Conservation (phyloP, 1,284 basidiomycete genomes). For the Cryptococcus neoformans region DNA sequence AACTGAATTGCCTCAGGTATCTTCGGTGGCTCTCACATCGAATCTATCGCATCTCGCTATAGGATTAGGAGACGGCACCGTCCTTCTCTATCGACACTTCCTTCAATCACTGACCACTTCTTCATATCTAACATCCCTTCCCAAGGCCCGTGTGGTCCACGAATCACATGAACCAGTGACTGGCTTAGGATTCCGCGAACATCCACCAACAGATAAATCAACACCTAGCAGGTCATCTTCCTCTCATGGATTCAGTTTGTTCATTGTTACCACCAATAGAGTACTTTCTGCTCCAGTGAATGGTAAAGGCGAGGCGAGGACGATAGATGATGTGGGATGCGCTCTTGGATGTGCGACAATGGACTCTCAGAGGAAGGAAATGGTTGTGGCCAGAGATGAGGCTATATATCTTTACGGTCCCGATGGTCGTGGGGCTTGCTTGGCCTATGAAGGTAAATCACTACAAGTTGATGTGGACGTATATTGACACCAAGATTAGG, state of each 20-base stretch:
- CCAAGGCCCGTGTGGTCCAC: constrained; percentile 74
- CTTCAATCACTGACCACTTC: constrained; percentile 75
- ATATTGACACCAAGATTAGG: not conserved
- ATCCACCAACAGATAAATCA: constrained; percentile 26
- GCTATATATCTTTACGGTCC: constrained; percentile 84
- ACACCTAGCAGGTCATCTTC: not conserved
- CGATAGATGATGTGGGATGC: constrained; percentile 81
- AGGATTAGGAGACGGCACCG: constrained; percentile 91
- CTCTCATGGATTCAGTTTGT: constrained; percentile 57
- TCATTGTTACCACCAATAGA: constrained; percentile 82
- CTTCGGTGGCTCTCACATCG: constrained; percentile 73
- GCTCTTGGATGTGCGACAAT: constrained; percentile 79
- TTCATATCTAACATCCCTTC: constrained; percentile 61
- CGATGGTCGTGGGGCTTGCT: constrained; percentile 79
- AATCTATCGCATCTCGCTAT: constrained; percentile 83
- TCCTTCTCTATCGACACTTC: constrained; percentile 84
- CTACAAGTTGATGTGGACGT: constrained; percentile 46
- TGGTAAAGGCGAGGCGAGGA: constrained; percentile 64
- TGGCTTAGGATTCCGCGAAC: constrained; percentile 80
- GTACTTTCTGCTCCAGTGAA: constrained; percentile 64
- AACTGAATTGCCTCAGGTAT: constrained; percentile 56
- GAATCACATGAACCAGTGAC: constrained; percentile 83
- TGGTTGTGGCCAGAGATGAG: constrained; percentile 87
- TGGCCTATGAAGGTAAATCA: constrained; percentile 70
- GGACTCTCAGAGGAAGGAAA: constrained; percentile 65